Percentiles rank a stretch among this genome's conserved stretches.
Conservation (phyloP, 495 filamentous ascomycete species). For the Melanomma pulvis-pyrius region DNA sequence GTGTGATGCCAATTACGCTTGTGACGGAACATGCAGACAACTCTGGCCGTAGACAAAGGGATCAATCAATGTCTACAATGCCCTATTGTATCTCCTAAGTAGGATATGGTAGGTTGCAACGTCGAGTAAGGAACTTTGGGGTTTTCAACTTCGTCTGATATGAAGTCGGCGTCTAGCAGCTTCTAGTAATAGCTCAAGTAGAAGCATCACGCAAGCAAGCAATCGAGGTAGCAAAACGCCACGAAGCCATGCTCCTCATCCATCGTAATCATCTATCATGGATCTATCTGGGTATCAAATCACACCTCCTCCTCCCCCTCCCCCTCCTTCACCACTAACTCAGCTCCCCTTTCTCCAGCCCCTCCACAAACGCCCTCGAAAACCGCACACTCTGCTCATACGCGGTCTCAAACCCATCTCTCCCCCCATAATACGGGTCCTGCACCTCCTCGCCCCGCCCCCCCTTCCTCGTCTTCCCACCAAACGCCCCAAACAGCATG, state of each 20-base stretch:
- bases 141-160: no score
- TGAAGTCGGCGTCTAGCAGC: neutral
- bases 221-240: neutral
- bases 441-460: conserved; percentile 71
- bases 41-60: no score
- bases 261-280: neutral
- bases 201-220: no score
- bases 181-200: conserved; percentile 42
- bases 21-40: no score
- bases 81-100: no score
- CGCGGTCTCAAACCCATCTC: conserved; percentile 79
- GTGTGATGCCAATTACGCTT: no score
- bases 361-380: conserved; percentile 70
- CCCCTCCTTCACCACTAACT: neutral
- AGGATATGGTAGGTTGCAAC: no score
- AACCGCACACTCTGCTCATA: conserved; percentile 83
- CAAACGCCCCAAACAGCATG: conserved; percentile 84
- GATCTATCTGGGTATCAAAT: conserved; percentile 33
- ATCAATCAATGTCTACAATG: no score
- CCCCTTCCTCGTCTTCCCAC: conserved; percentile 55
- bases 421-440: conserved; percentile 91
- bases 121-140: no score
- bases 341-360: conserved; percentile 39
- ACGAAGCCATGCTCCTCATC: neutral
- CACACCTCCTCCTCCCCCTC: neutral